These are phyloP conservation scores for Candida insectalens DNA, from an alignment of 805 yeast species.

Conservation along the genomic window DNA sequence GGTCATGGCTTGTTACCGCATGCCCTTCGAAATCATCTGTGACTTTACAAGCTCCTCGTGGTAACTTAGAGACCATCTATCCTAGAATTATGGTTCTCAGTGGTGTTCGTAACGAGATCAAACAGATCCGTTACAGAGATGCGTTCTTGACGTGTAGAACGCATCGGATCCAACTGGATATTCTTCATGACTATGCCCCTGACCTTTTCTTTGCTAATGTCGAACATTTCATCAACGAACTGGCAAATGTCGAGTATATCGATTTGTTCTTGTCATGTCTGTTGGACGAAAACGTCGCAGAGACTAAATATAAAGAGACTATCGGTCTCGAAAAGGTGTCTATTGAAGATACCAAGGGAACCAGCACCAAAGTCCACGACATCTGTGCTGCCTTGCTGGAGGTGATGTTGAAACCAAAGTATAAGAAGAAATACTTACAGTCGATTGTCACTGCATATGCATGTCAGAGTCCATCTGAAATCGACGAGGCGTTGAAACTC, in stretches of 20 bases:
- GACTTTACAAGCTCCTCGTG: conserved; percentile 89
- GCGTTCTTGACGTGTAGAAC: conserved; percentile 83
- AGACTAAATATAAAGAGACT: conserved; percentile 78
- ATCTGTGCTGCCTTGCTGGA: conserved; percentile 65
- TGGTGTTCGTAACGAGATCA: conserved; percentile 67
- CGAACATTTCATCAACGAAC: conserved; percentile 58
- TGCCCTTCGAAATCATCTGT: conserved; percentile 80
- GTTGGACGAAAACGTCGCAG: conserved; percentile 75
- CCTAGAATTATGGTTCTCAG: conserved; percentile 89
- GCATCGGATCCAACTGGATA: conserved; percentile 85
- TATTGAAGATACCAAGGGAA: background rate
- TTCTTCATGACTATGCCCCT: conserved; percentile 82
- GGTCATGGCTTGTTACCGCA: conserved; percentile 71
- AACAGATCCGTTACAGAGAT: conserved; percentile 42
- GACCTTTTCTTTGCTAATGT: conserved; percentile 53
- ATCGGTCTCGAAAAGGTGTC: conserved; percentile 3
- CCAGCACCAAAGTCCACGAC: conserved; percentile 46
- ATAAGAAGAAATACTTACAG: conserved; percentile 53
- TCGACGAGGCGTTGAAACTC: conserved; percentile 60
- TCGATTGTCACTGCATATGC: conserved; percentile 86
- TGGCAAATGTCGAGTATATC: conserved; percentile 63
- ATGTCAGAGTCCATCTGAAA: conserved; percentile 80
- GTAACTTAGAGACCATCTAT: conserved; percentile 86
- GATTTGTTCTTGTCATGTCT: conserved; percentile 84
- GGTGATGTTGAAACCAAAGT: conserved; percentile 42